These are phyloP conservation scores for Tolypocladium sp. DNA, from an alignment of 2,329 filamentous ascomycete genomes.

Conservation along the genomic window DNA sequence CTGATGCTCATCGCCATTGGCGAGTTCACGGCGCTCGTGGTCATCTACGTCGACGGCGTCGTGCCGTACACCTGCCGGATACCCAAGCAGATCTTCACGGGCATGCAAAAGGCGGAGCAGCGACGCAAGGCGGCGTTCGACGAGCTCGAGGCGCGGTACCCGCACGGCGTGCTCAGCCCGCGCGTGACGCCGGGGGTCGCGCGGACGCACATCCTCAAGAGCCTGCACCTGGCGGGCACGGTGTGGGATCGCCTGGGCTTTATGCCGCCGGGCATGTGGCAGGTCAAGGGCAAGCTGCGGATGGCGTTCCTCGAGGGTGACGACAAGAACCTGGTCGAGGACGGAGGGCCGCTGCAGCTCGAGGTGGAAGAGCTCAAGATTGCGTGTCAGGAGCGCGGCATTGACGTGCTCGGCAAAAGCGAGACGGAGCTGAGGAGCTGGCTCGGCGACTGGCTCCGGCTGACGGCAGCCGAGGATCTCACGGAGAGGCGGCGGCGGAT, in stretches of 20 bases:
- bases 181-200: conserved; percentile 19
- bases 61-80: conserved; percentile 80
- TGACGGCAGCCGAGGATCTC: conserved; percentile 28
- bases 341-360: conserved; percentile 50
- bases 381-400: conserved; percentile 62
- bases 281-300: conserved; percentile 39
- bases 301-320: conserved; percentile 61
- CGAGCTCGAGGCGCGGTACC: conserved; percentile 22
- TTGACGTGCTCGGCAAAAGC: conserved; percentile 46
- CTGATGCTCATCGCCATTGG: conserved; percentile 70
- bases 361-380: conserved; percentile 55
- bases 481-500: conserved; percentile 27
- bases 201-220: conserved; percentile 29
- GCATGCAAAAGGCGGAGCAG: conserved; percentile 45
- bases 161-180: conserved; percentile 25
- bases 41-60: conserved; percentile 58
- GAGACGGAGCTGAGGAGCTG: conserved; percentile 44
- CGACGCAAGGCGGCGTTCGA: conserved; percentile 41
- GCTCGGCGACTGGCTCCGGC: conserved; percentile 38
- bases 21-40: conserved; percentile 76
- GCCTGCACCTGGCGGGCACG: conserved; percentile 33
- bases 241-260: conserved; percentile 43
- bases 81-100: conserved; percentile 58
- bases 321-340: conserved; percentile 55
- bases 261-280: conserved; percentile 41